A percentile compares a stretch with the other conserved stretches of the same genome.
Evolutionary conservation across 495 filamentous ascomycete genomes (phyloP).

Genomic region (Penicillium pancosmium): DNA sequence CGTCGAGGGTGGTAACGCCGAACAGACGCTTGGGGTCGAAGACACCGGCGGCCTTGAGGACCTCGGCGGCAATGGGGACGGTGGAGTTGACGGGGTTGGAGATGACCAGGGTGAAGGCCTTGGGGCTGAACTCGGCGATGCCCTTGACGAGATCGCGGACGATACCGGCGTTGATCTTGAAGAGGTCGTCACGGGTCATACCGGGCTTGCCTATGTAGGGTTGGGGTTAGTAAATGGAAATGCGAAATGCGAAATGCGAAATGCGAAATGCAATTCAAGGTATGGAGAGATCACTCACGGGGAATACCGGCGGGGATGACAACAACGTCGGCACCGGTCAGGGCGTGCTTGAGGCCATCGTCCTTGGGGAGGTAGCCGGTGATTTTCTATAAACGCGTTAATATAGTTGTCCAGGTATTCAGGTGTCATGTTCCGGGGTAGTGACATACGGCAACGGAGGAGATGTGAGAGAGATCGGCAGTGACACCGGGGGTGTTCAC

Average conservation of each 20-base stretch:
- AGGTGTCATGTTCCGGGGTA: too few relatives aligned
- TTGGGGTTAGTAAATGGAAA: not conserved
- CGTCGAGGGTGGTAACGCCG: slow-evolving; percentile 96
- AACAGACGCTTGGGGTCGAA: slow-evolving; percentile 95
- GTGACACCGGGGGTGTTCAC: slow-evolving; percentile 97
- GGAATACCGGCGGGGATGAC: slow-evolving; percentile 98
- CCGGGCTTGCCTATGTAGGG: slow-evolving; percentile 82
- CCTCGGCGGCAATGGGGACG: slow-evolving; percentile 95
- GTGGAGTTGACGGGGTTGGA: slow-evolving; percentile 99
- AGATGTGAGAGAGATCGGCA: slow-evolving; percentile 96
- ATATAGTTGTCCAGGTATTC: not conserved
- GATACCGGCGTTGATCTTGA: slow-evolving; percentile 97
- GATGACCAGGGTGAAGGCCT: slow-evolving; percentile 93
- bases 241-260: too few relatives aligned
- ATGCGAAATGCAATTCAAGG: too few relatives aligned
- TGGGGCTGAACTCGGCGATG: slow-evolving; percentile 82
- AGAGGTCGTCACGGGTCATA: slow-evolving; percentile 98
- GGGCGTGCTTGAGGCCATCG: slow-evolving; percentile 83
- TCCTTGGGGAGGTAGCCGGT: slow-evolving; percentile 87
- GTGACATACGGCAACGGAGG: slow-evolving; percentile 78
- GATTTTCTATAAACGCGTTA: slow-evolving; percentile 64
- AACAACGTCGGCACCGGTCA: slow-evolving; percentile 91
- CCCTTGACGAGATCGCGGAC: slow-evolving; percentile 84
- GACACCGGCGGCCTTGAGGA: slow-evolving; percentile 87
- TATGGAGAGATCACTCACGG: slow-evolving; percentile 58